A percentile compares a stretch with the other conserved stretches of the same genome.
Evolutionary conservation across 2,329 filamentous ascomycete genomes (phyloP).

Genomic region (Dothistroma septosporum): DNA sequence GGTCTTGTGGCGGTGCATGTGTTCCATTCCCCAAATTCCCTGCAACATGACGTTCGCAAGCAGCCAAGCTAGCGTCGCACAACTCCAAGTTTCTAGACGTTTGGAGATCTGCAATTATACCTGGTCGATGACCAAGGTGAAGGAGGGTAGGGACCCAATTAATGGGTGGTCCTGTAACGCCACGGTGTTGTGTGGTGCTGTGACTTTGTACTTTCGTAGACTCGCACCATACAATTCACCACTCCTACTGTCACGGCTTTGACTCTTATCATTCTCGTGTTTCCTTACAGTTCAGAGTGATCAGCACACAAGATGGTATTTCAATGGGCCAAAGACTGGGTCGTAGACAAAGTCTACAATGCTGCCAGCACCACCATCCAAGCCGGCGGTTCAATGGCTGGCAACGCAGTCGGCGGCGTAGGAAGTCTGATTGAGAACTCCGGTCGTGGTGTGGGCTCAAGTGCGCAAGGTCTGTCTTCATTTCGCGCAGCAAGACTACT

Average conservation of each 20-base stretch:
- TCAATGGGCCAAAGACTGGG: constrained; percentile 32
- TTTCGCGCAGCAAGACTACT: background rate
- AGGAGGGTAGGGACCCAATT: background rate
- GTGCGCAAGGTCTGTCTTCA: constrained; percentile 26
- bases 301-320: constrained; percentile 8
- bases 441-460: constrained; percentile 33
- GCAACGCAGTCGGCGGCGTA: constrained; percentile 37
- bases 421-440: constrained; percentile 33
- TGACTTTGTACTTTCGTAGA: background rate
- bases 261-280: background rate
- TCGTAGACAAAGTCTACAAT: constrained; percentile 31
- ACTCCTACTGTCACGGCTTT: too few relatives aligned
- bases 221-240: background rate
- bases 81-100: background rate
- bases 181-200: background rate
- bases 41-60: background rate
- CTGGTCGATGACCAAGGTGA: background rate
- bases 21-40: background rate
- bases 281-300: background rate
- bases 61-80: background rate
- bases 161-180: background rate
- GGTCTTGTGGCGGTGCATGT: background rate
- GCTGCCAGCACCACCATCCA: constrained; percentile 34
- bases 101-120: background rate
- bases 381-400: constrained; percentile 36